Percentiles rank a stretch among this genome's conserved stretches.
Evolutionary conservation across 768 basidiomycete species (phyloP).

Genomic region (Hygrocybe punicea): DNA sequence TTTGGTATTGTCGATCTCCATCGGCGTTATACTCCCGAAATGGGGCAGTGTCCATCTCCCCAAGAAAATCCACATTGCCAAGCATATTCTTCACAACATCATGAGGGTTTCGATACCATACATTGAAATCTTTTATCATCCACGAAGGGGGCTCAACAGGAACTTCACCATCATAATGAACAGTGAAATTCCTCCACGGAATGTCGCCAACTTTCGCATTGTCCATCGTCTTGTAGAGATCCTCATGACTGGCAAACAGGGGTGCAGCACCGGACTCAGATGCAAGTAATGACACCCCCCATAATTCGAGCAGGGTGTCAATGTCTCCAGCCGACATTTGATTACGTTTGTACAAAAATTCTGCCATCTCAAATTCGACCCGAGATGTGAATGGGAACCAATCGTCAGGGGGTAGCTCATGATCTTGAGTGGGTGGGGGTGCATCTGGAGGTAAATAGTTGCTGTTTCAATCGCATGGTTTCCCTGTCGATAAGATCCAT

Average conservation of each 20-base stretch:
- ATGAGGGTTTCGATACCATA: slow-evolving; percentile 34
- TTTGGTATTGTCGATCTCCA: slow-evolving; percentile 23
- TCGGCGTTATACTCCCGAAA: slow-evolving; percentile 23
- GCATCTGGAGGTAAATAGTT: background rate
- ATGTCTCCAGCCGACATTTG: background rate
- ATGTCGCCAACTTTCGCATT: slow-evolving; percentile 20
- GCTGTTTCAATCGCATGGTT: background rate
- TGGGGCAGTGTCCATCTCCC: slow-evolving; percentile 32
- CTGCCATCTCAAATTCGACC: slow-evolving; percentile 2
- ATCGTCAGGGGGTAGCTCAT: background rate
- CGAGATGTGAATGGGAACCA: background rate
- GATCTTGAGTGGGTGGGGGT: background rate
- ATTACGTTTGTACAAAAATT: slow-evolving; percentile 1
- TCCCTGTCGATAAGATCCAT: background rate
- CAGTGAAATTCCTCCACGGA: slow-evolving; percentile 25
- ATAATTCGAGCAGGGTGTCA: background rate
- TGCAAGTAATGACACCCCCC: slow-evolving; percentile 1
- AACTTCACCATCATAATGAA: slow-evolving; percentile 17
- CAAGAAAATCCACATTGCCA: slow-evolving; percentile 34
- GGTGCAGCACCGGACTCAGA: slow-evolving; percentile 6
- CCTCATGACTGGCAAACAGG: slow-evolving; percentile 22
- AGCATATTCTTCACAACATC: slow-evolving; percentile 29
- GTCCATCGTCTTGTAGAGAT: slow-evolving; percentile 24
- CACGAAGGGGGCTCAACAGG: slow-evolving; percentile 26
- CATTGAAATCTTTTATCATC: slow-evolving; percentile 28